phyloP scores from a whole-genome alignment of 2,329 filamentous ascomycete genomes.

The Fusarium albosuccineum region DNA sequence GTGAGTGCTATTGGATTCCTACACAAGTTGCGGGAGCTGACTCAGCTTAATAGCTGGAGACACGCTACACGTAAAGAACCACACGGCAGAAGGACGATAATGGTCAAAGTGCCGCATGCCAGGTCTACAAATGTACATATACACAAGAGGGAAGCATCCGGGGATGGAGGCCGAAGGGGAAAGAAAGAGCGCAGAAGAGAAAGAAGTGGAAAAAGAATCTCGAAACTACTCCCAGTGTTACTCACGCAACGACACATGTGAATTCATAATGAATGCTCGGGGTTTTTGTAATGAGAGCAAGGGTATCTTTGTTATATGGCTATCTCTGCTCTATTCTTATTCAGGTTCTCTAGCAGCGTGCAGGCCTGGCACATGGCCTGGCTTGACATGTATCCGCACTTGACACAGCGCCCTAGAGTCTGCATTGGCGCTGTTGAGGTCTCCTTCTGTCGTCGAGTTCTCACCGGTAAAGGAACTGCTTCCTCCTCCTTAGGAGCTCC shows the following conservation, averaged over 20 bases:
- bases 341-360: constrained; percentile 87
- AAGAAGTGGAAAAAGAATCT: constrained; percentile 31
- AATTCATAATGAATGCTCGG: neutral
- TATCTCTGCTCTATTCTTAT: constrained; percentile 78
- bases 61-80: constrained; percentile 60
- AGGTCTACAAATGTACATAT: constrained; percentile 38
- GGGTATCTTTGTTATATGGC: constrained; percentile 57
- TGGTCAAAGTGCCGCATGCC: constrained; percentile 22
- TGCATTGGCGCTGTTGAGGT: constrained; percentile 65
- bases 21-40: neutral
- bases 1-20: constrained; percentile 55
- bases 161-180: constrained; percentile 15
- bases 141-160: constrained; percentile 24
- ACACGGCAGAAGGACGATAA: constrained; percentile 6
- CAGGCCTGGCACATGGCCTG: constrained; percentile 96
- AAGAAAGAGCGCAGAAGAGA: constrained; percentile 16
- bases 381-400: constrained; percentile 95
- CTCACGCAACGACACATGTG: neutral
- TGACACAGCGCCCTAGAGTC: constrained; percentile 84
- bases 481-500: constrained; percentile 44
- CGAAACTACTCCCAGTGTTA: constrained; percentile 10
- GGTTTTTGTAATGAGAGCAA: constrained; percentile 1
- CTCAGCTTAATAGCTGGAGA: constrained; percentile 62
- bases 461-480: constrained; percentile 52
- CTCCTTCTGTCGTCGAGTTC: constrained; percentile 45